Percentiles rank a stretch among this genome's conserved stretches.
Conservation (phyloP, 2,329 filamentous ascomycete genomes). For the Fusarium incarnatum region DNA sequence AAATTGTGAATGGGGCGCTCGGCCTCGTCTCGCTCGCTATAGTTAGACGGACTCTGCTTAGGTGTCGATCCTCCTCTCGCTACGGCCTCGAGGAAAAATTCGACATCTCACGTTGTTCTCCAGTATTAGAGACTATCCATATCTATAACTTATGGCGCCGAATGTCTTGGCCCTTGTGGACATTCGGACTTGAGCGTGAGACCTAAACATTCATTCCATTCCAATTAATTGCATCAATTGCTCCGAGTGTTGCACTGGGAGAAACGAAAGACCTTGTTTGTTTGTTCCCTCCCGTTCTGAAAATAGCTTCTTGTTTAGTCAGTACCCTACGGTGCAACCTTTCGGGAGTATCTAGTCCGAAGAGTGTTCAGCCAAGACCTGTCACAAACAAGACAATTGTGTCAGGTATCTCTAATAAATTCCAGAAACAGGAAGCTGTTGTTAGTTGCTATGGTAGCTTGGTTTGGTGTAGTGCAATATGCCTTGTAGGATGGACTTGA, state of each 20-base stretch:
- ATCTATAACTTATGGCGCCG: constrained; percentile 7
- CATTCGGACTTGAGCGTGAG: constrained; percentile 4
- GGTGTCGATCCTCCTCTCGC: constrained; percentile 42
- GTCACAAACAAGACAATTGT: neutral
- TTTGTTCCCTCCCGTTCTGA: neutral
- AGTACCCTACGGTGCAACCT: neutral
- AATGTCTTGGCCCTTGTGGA: constrained; percentile 17
- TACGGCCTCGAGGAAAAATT: constrained; percentile 18
- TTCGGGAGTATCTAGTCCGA: neutral
- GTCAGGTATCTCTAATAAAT: neutral
- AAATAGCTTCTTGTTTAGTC: neutral
- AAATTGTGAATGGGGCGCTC: constrained; percentile 9
- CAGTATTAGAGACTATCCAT: neutral
- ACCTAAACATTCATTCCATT: constrained; percentile 7
- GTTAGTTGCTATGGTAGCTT: neutral
- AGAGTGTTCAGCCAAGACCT: neutral
- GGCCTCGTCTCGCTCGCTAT: constrained; percentile 22
- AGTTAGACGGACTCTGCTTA: neutral
- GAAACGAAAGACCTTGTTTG: constrained; percentile 5
- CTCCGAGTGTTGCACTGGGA: neutral
- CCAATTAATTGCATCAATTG: neutral
- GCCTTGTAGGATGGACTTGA: neutral
- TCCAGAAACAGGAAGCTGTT: neutral
- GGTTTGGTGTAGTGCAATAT: neutral
- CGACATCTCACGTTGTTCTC: constrained; percentile 12